Evolutionary conservation across 108 stramenopile genomes (phyloP).

Genomic region (Conticribra weissflogii): DNA sequence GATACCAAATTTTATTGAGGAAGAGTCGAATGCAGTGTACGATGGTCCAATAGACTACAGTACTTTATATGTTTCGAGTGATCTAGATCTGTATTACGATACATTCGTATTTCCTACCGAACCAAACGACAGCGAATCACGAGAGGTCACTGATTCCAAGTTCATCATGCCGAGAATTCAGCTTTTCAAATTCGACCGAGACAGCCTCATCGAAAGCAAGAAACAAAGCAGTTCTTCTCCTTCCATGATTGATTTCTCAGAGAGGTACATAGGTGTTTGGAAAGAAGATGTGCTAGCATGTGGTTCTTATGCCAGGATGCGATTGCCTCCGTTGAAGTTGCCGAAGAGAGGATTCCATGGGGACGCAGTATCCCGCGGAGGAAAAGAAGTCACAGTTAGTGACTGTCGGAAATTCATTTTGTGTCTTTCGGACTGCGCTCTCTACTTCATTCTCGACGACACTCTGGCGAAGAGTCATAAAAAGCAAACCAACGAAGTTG

Average conservation of each 20-base stretch:
- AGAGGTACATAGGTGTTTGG: conserved; percentile 77
- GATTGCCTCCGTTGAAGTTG: conserved; percentile 58
- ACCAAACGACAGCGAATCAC: conserved; percentile 12
- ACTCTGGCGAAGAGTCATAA: conserved; percentile 23
- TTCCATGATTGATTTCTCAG: conserved; percentile 27
- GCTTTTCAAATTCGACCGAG: conserved; percentile 44
- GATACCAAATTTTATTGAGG: conserved; percentile 45
- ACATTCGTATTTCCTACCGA: conserved; percentile 63
- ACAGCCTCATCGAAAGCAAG: conserved; percentile 12
- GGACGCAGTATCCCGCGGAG: conserved; percentile 42
- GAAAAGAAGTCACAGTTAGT: conserved; percentile 51
- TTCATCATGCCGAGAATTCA: conserved; percentile 40
- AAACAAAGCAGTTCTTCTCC: conserved; percentile 14
- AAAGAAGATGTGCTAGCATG: conserved; percentile 77
- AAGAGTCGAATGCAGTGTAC: conserved; percentile 63
- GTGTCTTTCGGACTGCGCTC: conserved; percentile 62
- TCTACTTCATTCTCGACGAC: conserved; percentile 74
- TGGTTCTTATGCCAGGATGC: conserved; percentile 63
- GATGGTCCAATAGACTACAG: conserved; percentile 64
- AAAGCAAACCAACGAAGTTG: conserved; percentile 12
- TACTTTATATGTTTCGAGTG: conserved; percentile 50
- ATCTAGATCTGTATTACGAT: conserved; percentile 77
- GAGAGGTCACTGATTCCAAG: conserved; percentile 1
- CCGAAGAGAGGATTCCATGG: conserved; percentile 79
- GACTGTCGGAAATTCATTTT: conserved; percentile 70